These are phyloP conservation scores for Perkinsela sp. DNA, from an alignment of 208 protist genomes.

Conservation along the genomic window DNA sequence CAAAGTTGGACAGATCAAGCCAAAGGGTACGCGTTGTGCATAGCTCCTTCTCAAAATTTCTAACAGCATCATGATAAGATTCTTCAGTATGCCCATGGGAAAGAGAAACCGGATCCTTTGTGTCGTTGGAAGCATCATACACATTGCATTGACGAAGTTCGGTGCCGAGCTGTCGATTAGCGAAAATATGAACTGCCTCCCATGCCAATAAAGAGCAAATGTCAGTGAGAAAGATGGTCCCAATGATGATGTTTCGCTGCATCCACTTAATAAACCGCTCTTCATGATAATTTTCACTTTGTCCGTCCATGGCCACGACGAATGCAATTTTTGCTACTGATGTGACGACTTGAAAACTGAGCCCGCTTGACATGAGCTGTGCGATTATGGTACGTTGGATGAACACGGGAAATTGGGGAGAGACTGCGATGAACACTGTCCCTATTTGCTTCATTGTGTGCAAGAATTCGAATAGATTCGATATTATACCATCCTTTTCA, in stretches of 20 bases:
- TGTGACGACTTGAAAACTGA: not conserved
- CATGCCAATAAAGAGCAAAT: not conserved
- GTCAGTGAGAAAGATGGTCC: not conserved
- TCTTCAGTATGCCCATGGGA: too few species aligned
- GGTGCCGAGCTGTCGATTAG: too few species aligned
- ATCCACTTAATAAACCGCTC: not conserved
- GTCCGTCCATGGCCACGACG: not conserved
- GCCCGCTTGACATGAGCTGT: not conserved
- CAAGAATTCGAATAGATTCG: not conserved
- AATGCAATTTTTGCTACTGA: not conserved
- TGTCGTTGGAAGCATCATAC: too few species aligned
- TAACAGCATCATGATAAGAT: not conserved
- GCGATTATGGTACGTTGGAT: not conserved
- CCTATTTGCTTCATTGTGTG: not conserved
- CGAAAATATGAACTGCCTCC: not conserved
- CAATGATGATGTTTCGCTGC: not conserved
- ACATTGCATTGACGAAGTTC: too few species aligned
- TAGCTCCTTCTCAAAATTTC: not conserved
- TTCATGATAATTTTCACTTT: not conserved
- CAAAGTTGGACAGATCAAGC: not conserved
- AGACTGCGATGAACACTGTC: not conserved
- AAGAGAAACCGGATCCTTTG: too few species aligned
- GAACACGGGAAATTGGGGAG: not conserved
- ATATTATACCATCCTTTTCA: not conserved
- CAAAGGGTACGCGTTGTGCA: not conserved